Percentiles rank a stretch among this genome's conserved stretches.
Evolutionary conservation across 2,329 filamentous ascomycete species (phyloP).

Genomic region (Rutstroemia sp.): DNA sequence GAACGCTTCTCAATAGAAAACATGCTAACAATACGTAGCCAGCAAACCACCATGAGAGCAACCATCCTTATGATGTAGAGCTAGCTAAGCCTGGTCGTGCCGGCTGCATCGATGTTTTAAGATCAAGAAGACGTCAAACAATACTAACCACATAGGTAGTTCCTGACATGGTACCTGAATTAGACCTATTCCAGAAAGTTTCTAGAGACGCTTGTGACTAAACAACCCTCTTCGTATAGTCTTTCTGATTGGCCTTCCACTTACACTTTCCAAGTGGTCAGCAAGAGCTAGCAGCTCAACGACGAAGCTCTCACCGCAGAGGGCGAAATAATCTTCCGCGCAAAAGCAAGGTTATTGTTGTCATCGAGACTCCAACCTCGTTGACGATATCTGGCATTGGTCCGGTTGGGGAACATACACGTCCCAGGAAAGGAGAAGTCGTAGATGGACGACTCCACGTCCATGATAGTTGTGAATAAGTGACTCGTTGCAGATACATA

Average conservation of each 20-base stretch:
- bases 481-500: constrained; percentile 49
- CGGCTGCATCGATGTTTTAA: constrained; percentile 43
- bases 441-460: constrained; percentile 45
- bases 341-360: constrained; percentile 27
- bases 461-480: constrained; percentile 40
- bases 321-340: constrained; percentile 33
- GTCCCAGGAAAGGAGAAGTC: constrained; percentile 47
- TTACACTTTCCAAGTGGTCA: constrained; percentile 32
- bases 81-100: constrained; percentile 43
- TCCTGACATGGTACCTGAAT: constrained; percentile 45
- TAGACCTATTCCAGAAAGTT: constrained; percentile 42
- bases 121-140: neutral
- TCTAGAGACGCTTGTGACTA: constrained; percentile 38
- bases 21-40: constrained; percentile 12
- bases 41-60: constrained; percentile 51
- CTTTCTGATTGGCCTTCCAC: neutral
- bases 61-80: constrained; percentile 35
- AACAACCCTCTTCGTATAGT: neutral
- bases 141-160: constrained; percentile 31
- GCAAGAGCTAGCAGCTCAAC: constrained; percentile 41
- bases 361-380: constrained; percentile 23
- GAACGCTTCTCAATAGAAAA: neutral
- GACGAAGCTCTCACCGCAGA: constrained; percentile 38
- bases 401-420: constrained; percentile 13
- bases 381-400: constrained; percentile 32